A percentile compares a stretch with the other conserved stretches of the same genome.
Conservation (phyloP, 257 asterid species). For the Solanum clarkiae region DNA sequence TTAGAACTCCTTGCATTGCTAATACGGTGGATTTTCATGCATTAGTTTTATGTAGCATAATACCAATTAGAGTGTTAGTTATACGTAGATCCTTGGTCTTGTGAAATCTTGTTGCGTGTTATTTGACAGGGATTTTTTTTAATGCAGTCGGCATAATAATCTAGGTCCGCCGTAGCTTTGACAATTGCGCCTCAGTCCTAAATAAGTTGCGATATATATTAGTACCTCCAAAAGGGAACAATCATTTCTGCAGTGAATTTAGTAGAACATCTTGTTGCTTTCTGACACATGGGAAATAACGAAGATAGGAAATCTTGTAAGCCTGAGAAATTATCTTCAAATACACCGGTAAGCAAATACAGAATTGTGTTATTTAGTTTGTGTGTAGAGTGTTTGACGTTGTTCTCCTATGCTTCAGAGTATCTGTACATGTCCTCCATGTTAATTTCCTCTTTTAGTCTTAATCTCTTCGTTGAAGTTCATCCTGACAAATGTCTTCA, state of each 20-base stretch:
- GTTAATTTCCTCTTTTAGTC: background rate
- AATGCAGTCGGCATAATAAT: background rate
- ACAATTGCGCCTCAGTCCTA: background rate
- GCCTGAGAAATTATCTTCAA: constrained; percentile 49
- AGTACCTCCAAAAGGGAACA: background rate
- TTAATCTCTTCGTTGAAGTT: background rate
- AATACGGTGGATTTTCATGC: background rate
- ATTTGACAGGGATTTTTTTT: background rate
- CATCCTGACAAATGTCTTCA: background rate
- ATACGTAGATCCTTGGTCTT: background rate
- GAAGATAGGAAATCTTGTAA: constrained; percentile 50
- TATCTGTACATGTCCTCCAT: background rate
- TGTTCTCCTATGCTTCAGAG: background rate
- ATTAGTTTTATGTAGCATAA: background rate
- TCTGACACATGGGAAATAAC: constrained; percentile 51
- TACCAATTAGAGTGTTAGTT: background rate
- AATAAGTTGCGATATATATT: background rate
- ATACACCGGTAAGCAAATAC: constrained; percentile 34
- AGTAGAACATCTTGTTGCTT: background rate
- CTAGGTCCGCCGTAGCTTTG: background rate
- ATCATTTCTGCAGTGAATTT: background rate
- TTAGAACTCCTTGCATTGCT: background rate
- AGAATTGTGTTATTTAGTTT: background rate
- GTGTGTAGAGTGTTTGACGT: background rate
- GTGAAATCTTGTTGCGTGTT: background rate